Conservation (phyloP, 768 basidiomycete genomes). For the Leccinum subgranulosum region DNA sequence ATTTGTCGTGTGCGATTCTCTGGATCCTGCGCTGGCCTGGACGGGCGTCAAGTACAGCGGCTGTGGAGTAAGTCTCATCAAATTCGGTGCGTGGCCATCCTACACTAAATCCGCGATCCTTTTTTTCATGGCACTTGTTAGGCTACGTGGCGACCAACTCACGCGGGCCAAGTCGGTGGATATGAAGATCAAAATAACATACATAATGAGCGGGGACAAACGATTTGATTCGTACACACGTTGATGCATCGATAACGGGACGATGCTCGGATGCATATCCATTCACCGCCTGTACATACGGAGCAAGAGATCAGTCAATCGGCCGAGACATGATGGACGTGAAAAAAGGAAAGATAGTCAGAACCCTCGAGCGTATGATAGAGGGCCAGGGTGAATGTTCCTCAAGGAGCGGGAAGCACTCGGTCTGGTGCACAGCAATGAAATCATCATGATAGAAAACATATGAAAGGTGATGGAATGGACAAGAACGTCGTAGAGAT, state of each 20-base stretch:
- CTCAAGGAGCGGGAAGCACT: conserved; percentile 32
- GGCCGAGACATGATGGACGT: background rate
- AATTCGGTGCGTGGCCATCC: conserved; percentile 59
- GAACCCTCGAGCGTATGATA: conserved; percentile 32
- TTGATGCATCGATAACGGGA: background rate
- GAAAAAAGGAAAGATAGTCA: conserved; percentile 15
- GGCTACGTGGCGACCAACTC: conserved; percentile 56
- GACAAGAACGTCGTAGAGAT: too few relatives aligned
- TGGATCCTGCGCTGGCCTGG: conserved; percentile 95
- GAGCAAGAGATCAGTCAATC: background rate
- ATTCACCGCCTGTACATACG: background rate
- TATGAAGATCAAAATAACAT: conserved; percentile 62
- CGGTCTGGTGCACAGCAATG: conserved; percentile 33
- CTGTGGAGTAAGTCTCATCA: conserved; percentile 84
- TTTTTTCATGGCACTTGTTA: conserved; percentile 24
- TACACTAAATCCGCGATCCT: background rate
- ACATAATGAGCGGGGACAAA: too few relatives aligned
- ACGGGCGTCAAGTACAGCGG: conserved; percentile 94
- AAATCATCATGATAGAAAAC: too few relatives aligned
- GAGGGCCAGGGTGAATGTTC: conserved; percentile 30
- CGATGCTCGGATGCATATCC: background rate
- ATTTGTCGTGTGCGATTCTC: conserved; percentile 43
- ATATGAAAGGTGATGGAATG: too few relatives aligned
- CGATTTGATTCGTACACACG: background rate
- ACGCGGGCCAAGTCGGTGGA: conserved; percentile 78